phyloP scores from a whole-genome alignment of 345 rosid species.

The Pistacia atlantica region DNA sequence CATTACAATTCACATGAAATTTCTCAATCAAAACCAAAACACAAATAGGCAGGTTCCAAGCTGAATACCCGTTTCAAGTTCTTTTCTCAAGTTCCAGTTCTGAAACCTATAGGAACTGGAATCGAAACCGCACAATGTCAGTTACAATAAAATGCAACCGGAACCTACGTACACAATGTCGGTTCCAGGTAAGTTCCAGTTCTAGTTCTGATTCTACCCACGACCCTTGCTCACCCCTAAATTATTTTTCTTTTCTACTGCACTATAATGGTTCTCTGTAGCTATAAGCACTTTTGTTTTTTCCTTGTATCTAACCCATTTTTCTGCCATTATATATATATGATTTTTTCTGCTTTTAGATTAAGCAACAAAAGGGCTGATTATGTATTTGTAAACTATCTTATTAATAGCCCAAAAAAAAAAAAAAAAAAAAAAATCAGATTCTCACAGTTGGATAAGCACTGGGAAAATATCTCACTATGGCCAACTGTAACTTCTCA shows the following conservation, averaged over 20 bases:
- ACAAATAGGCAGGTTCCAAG: too few species aligned
- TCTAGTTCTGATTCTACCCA: not conserved
- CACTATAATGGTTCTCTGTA: not conserved
- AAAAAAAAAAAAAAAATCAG: not conserved
- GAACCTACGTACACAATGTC: too few species aligned
- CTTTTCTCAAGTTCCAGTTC: too few species aligned
- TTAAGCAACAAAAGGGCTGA: not conserved
- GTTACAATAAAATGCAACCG: too few species aligned
- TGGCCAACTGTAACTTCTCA: too few species aligned
- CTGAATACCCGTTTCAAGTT: too few species aligned
- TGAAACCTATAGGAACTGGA: too few species aligned
- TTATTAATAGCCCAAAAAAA: not conserved
- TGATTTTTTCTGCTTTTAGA: not conserved
- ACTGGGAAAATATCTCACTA: not conserved
- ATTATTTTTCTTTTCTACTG: not conserved
- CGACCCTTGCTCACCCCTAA: too few species aligned
- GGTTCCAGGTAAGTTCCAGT: constrained; percentile 20
- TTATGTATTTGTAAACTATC: not conserved
- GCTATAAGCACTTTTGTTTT: not conserved
- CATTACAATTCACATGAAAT: too few species aligned
- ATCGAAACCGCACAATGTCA: too few species aligned
- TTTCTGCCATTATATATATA: not conserved
- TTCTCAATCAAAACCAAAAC: too few species aligned
- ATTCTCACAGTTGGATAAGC: constrained; percentile 9
- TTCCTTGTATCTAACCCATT: not conserved